phyloP scores from a whole-genome alignment of 768 basidiomycete genomes.

The Mycena crocata region DNA sequence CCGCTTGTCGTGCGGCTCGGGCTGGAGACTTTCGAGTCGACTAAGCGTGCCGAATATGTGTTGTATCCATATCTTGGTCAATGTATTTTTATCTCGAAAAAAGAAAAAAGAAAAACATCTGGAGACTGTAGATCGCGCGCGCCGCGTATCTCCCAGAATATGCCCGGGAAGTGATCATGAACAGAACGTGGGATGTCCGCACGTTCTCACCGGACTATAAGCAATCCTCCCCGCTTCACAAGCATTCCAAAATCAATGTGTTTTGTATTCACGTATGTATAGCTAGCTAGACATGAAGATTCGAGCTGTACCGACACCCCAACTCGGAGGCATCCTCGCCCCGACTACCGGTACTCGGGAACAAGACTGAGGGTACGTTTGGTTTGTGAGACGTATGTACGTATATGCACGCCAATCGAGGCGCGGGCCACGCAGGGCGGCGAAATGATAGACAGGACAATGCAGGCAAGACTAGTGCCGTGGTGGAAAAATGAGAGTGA shows the following conservation, averaged over 20 bases:
- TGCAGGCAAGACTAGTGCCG: conserved; percentile 31
- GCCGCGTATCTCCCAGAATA: too few species aligned
- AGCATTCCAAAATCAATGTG: conserved; percentile 1
- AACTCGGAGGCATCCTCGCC: conserved; percentile 25
- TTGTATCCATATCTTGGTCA: too few species aligned
- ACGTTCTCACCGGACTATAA: too few species aligned
- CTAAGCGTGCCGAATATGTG: too few species aligned
- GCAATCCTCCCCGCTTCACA: too few species aligned
- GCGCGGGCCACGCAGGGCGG: conserved; percentile 29
- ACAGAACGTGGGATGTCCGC: too few species aligned
- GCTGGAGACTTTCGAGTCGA: too few species aligned
- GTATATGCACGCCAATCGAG: conserved; percentile 20
- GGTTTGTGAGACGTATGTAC: background rate
- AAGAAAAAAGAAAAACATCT: too few species aligned
- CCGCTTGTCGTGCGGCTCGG: too few species aligned
- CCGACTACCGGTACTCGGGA: conserved; percentile 21
- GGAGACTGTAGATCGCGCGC: too few species aligned
- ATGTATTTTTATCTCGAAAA: too few species aligned
- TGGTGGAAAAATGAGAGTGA: conserved; percentile 25
- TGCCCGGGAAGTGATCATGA: too few species aligned
- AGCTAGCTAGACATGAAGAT: conserved; percentile 20
- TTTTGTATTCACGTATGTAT: conserved; percentile 8
- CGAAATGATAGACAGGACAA: conserved; percentile 12
- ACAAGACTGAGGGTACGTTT: conserved; percentile 9
- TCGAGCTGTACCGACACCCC: conserved; percentile 17